Evolutionary conservation across 208 protist species (phyloP).

Genomic region (Tritrichomonas foetus): DNA sequence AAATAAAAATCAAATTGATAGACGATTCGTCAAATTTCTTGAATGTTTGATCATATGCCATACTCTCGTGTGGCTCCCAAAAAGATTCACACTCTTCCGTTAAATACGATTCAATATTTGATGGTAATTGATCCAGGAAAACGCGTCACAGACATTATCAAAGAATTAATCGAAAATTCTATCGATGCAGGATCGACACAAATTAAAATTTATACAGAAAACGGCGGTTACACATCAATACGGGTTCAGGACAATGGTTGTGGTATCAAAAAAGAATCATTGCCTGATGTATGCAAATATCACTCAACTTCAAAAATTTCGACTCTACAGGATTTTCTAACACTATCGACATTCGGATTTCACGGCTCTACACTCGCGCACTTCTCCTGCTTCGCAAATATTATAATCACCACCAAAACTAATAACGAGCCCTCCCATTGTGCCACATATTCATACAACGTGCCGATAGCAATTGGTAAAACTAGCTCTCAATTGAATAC

Average conservation of each 20-base stretch:
- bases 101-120: no score
- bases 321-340: slow-evolving; percentile 64
- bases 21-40: no score
- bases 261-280: neutral
- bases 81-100: no score
- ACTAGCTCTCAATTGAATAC: neutral
- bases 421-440: neutral
- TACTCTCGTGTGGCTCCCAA: no score
- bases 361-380: slow-evolving; percentile 86
- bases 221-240: slow-evolving; percentile 34
- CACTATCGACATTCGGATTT: slow-evolving; percentile 79
- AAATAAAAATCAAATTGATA: no score
- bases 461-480: neutral
- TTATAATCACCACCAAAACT: neutral
- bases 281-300: neutral
- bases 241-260: slow-evolving; percentile 2
- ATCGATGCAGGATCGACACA: slow-evolving; percentile 65
- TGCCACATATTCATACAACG: neutral
- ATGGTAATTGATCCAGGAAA: no score
- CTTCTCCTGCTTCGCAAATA: slow-evolving; percentile 53
- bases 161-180: slow-evolving; percentile 70
- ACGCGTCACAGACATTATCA: slow-evolving; percentile 54
- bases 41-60: no score
- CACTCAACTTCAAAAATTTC: slow-evolving; percentile 68
- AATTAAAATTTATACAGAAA: slow-evolving; percentile 50